phyloP scores from a whole-genome alignment of 169 alveolate species.

The Toxoplasma gondii region DNA sequence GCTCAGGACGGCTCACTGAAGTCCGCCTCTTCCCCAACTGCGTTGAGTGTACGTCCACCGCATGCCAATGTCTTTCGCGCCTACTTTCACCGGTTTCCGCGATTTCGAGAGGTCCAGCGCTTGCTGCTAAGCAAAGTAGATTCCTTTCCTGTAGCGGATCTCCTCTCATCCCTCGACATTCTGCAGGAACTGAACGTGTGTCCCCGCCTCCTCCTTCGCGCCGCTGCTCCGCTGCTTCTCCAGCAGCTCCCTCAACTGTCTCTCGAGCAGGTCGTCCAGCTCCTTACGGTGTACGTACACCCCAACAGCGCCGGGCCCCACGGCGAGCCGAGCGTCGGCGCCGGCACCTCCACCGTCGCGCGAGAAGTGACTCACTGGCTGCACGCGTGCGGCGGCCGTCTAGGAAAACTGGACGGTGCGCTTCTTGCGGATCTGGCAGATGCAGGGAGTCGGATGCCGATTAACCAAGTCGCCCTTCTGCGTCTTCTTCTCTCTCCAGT shows the following conservation, averaged over 20 bases:
- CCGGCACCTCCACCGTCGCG: background rate
- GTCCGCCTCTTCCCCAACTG: background rate
- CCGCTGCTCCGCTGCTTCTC: conserved; percentile 61
- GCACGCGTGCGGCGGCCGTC: background rate
- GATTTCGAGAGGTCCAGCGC: conserved; percentile 24
- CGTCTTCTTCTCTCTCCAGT: conserved; percentile 11
- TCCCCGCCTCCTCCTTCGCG: conserved; percentile 62
- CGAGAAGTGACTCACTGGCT: conserved; percentile 41
- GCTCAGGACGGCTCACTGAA: background rate
- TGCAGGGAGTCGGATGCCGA: conserved; percentile 8
- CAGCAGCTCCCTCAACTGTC: conserved; percentile 55
- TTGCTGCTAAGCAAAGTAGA: conserved; percentile 39
- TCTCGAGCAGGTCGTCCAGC: conserved; percentile 21
- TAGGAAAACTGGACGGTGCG: background rate
- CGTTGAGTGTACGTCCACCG: background rate
- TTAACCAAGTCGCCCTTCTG: background rate
- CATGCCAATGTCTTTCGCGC: conserved; percentile 6
- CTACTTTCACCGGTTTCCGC: background rate
- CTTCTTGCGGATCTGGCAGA: background rate
- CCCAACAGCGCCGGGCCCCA: background rate
- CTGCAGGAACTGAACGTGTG: conserved; percentile 47
- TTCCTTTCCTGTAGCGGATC: conserved; percentile 40
- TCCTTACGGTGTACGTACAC: conserved; percentile 51
- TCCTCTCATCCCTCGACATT: background rate
- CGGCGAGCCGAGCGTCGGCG: background rate